Conservation (phyloP, 495 filamentous ascomycete species). For the Annulohypoxylon nitens region DNA sequence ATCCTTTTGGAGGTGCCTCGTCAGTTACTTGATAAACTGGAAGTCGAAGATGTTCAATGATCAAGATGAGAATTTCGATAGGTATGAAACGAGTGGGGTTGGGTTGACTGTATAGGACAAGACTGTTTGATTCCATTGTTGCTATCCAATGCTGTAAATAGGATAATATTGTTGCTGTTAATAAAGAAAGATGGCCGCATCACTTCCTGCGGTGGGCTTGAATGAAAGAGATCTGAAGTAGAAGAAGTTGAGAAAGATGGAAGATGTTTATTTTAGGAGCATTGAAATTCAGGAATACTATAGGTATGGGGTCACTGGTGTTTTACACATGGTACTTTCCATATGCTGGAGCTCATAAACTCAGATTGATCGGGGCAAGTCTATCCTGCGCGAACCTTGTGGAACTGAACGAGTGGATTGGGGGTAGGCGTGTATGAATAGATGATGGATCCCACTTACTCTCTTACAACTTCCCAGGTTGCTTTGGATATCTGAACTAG, state of each 20-base stretch:
- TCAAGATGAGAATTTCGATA: neutral
- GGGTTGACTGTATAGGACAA: neutral
- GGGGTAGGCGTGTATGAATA: neutral
- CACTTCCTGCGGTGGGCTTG: neutral
- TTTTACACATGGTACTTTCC: neutral
- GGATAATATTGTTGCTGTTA: neutral
- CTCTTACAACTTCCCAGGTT: neutral
- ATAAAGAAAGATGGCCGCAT: neutral
- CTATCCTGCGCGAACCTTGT: neutral
- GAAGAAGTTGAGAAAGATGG: neutral
- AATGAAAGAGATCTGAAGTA: neutral
- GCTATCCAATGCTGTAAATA: neutral
- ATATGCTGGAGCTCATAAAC: neutral
- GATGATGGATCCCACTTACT: neutral
- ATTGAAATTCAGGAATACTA: neutral
- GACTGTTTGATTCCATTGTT: neutral
- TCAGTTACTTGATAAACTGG: neutral
- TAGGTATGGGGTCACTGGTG: too few relatives aligned
- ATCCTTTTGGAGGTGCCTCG: neutral
- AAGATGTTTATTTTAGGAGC: neutral
- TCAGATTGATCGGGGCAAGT: neutral
- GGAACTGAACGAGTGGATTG: neutral
- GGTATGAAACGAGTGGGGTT: slow-evolving; percentile 9
- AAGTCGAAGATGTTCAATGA: slow-evolving; percentile 20
- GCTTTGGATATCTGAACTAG: neutral